A percentile compares a stretch with the other conserved stretches of the same genome.
Evolutionary conservation across 1,139 yeast species (phyloP).

Genomic region (Insectozyma bohioensis): DNA sequence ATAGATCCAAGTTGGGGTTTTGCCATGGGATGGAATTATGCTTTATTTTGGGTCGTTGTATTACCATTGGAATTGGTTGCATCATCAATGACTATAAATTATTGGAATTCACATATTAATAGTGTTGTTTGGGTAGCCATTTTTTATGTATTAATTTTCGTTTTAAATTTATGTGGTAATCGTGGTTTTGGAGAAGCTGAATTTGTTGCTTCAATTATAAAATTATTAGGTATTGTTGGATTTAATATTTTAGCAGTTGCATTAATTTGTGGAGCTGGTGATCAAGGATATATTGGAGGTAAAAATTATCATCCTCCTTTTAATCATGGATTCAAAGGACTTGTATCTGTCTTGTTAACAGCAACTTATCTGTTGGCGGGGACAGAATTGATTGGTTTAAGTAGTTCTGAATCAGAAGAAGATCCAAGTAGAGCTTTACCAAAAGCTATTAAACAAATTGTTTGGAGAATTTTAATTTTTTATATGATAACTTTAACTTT

Average conservation of each 20-base stretch:
- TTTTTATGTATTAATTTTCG: constrained; percentile 56
- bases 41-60: constrained; percentile 67
- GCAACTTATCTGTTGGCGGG: constrained; percentile 48
- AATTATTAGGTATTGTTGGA: constrained; percentile 63
- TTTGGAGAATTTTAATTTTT: constrained; percentile 42
- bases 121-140: constrained; percentile 70
- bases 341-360: constrained; percentile 38
- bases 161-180: constrained; percentile 59
- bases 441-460: constrained; percentile 43
- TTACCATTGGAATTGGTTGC: constrained; percentile 74
- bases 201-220: constrained; percentile 58
- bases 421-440: constrained; percentile 42
- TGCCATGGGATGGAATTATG: constrained; percentile 71
- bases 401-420: constrained; percentile 38
- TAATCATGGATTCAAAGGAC: constrained; percentile 60
- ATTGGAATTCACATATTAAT: constrained; percentile 57
- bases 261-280: constrained; percentile 65
- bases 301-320: constrained; percentile 60
- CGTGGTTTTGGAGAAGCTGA: constrained; percentile 71
- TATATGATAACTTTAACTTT: constrained; percentile 42
- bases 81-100: constrained; percentile 63
- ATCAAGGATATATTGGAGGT: constrained; percentile 56
- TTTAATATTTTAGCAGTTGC: constrained; percentile 71
- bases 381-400: constrained; percentile 43
- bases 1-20: constrained; percentile 75